Conservation (phyloP, 2,329 filamentous ascomycete genomes). For the Botrytis cinerea region DNA sequence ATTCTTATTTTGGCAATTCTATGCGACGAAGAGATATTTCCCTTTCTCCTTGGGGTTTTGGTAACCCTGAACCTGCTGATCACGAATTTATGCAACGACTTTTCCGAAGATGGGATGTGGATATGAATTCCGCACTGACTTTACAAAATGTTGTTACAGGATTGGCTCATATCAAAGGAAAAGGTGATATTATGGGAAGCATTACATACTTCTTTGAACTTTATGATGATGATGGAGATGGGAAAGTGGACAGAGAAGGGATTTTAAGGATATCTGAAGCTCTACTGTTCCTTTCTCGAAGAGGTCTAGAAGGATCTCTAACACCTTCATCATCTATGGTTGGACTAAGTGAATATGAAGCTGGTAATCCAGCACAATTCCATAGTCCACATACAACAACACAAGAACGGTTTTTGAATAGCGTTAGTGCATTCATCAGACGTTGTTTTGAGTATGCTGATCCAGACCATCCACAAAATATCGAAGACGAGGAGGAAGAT, state of each 20-base stretch:
- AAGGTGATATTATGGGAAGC: constrained; percentile 93
- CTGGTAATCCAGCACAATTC: constrained; percentile 41
- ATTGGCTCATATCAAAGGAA: constrained; percentile 87
- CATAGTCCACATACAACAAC: constrained; percentile 55
- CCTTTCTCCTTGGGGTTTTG: constrained; percentile 56
- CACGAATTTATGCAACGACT: constrained; percentile 92
- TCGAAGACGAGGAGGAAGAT: constrained; percentile 13
- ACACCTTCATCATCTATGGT: constrained; percentile 63
- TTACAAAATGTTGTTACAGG: constrained; percentile 92
- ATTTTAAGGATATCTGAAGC: constrained; percentile 95
- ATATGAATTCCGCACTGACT: constrained; percentile 74
- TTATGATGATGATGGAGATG: constrained; percentile 90
- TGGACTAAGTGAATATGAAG: constrained; percentile 51
- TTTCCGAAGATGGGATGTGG: constrained; percentile 85
- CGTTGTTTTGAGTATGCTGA: constrained; percentile 98
- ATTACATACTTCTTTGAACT: constrained; percentile 98
- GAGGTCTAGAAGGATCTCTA: constrained; percentile 76
- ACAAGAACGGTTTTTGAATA: constrained; percentile 87
- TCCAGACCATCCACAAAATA: constrained; percentile 74
- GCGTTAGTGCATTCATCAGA: constrained; percentile 92
- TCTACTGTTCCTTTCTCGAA: constrained; percentile 84
- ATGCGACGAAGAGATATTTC: constrained; percentile 45
- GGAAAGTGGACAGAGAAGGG: constrained; percentile 90
- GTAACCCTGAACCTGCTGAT: constrained; percentile 72
- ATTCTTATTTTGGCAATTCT: constrained; percentile 63